Evolutionary conservation across 1,284 basidiomycete genomes (phyloP), one percentile per base, ranked within the genome.

Genomic region (Ustilago vetiveriae): DNA sequence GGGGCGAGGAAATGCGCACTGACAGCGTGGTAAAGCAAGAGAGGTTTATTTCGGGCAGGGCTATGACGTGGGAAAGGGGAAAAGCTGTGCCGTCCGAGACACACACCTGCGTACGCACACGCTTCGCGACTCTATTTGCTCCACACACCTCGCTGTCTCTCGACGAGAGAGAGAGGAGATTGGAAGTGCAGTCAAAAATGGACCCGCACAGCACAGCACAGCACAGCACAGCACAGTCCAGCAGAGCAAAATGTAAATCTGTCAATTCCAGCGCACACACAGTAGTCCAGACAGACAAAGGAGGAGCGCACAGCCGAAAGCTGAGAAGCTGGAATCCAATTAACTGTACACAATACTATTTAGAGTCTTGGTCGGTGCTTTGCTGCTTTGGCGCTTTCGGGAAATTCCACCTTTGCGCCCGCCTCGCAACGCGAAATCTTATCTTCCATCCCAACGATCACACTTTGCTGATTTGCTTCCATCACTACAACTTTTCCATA

Each of bases 341-440:
- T n/a, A n/a, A n/a, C n/a, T n/a, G n/a, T n/a, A n/a, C n/a, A n/a
- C n/a, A n/a, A n/a, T n/a, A n/a, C n/a, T n/a, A n/a, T n/a, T n/a
- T n/a, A n/a, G n/a, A n/a, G n/a, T n/a, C n/a, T 17, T 50, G 48
- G 39, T 23, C 29, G 46, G 38, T 49, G 46, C 46, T 49, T n/a
- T n/a, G n/a, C n/a, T n/a, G n/a, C n/a, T n/a, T n/a, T n/a, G n/a
- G n/a, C n/a, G n/a, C n/a, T n/a, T n/a, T n/a, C n/a, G n/a, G n/a
- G n/a, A n/a, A 5, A 5, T 16, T 23, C 40, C 33, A 4, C 39
- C 21, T 42, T 50, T 35, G 39, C 48, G 39, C 48, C 29, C 26
- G 11, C n/a, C n/a, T n/a, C n/a, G n/a, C n/a, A 32, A 35, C 48
- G 39, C 40, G 40, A n/a, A n/a, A 37, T 35, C 44, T 39, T 41